Base-by-base conservation (phyloP, 176 grass and related monocot genomes). In the Hordeum marinum region DNA sequence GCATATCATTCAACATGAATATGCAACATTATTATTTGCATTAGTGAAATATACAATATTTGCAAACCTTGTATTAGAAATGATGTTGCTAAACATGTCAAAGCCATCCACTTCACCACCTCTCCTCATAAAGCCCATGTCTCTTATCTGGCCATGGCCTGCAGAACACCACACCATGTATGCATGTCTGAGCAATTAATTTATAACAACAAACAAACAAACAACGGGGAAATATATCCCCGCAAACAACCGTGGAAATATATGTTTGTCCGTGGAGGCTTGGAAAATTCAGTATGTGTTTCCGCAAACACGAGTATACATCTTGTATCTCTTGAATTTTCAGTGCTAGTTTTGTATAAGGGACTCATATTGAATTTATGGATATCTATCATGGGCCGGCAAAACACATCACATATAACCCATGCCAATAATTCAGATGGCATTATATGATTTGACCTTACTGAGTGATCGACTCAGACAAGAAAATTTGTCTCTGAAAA, bases 401-500 rank as follows among this genome's bases (percentile, higher is more conserved):
- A 50, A 60, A 88, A 63, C 70, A 77, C 77, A 18, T 52, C 62
- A 78, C 9, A 82, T 7, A 58, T 59, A 72, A 23, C 71, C 72
- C 73, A 75, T 71, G 43, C 18, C 83, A 85, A 83, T 92, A 86
- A 88, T 88, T 89, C 73, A 78, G 50, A 55, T 74, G 63, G 17
- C 46, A 83, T 83, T 79, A 83, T 90, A 68, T 84, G 89, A 84
- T 91, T 69, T 75, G 80, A 90, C 89, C 67, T 79, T 83, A 48
- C 66, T 85, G 81, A 63, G 57, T 27, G 64, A 89, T 76, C 70
- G 37, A 89, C 18, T 73, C 35, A 60, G 79, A 68, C 26, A 72
- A 76, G 84, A 75, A 81, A 77, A 64, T 58, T 68, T 80, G 40
- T 40, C 63, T 62, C 45, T 85, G 83, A 50, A 72, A 80, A 32